Percentiles rank a stretch among this genome's conserved stretches.
Evolutionary conservation across 352 stramenopile genomes (phyloP).

Genomic region (Phytopythium boreale): DNA sequence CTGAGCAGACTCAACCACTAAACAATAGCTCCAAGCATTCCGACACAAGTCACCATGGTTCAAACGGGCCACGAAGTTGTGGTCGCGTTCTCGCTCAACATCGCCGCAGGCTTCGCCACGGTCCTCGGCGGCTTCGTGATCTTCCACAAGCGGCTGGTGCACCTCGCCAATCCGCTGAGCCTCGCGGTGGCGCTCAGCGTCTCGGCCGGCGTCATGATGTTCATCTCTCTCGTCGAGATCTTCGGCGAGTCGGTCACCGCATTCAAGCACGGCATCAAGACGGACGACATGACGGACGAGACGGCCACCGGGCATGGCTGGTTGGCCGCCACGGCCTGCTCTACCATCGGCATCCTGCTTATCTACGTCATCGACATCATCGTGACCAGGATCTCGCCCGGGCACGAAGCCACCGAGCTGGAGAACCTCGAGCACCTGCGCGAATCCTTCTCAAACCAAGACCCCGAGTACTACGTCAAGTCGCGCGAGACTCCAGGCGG

Average conservation of each 20-base stretch:
- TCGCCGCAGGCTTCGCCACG: constrained; percentile 46
- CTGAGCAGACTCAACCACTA: too few relatives aligned
- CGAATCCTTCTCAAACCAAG: constrained; percentile 18
- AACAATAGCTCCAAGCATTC: neutral
- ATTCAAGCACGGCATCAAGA: constrained; percentile 26
- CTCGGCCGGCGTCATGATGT: constrained; percentile 61
- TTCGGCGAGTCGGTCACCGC: constrained; percentile 32
- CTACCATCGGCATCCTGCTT: constrained; percentile 68
- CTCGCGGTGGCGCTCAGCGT: constrained; percentile 47
- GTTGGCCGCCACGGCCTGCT: constrained; percentile 71
- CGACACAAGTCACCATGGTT: constrained; percentile 21
- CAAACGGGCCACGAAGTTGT: constrained; percentile 29
- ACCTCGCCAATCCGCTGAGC: constrained; percentile 37
- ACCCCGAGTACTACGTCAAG: constrained; percentile 9
- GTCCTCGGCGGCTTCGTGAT: constrained; percentile 46
- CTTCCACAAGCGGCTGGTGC: constrained; percentile 41
- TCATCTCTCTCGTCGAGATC: constrained; percentile 64
- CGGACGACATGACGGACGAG: constrained; percentile 21
- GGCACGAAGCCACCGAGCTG: constrained; percentile 24
- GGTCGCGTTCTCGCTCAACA: constrained; percentile 46
- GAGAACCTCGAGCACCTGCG: constrained; percentile 26
- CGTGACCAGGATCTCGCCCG: constrained; percentile 25
- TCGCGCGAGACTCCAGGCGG: constrained; percentile 10
- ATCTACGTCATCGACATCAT: constrained; percentile 39
- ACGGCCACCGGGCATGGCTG: constrained; percentile 44